These are phyloP conservation scores for Chlorella sp. DNA, from an alignment of 139 green algal species.

Conservation along the genomic window DNA sequence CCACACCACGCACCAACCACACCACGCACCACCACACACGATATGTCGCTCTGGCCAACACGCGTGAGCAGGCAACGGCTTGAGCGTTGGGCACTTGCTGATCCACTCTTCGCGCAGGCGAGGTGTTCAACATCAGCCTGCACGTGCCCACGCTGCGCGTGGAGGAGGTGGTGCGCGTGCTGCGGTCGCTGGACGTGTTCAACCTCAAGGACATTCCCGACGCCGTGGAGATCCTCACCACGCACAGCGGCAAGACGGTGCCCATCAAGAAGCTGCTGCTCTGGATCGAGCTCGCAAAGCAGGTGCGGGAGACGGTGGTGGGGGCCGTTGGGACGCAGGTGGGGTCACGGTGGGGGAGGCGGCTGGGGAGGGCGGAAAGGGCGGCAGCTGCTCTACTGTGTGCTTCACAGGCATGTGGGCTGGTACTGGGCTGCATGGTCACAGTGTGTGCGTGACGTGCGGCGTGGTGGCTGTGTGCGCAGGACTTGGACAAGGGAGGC, in stretches of 20 bases:
- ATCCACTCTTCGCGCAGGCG: too few relatives aligned
- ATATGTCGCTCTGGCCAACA: too few relatives aligned
- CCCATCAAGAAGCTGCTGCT: conserved; percentile 95
- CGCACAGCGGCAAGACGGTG: conserved; percentile 40
- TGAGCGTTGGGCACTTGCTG: too few relatives aligned
- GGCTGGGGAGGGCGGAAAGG: neutral
- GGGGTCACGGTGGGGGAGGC: neutral
- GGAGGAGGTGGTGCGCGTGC: conserved; percentile 66
- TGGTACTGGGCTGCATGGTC: neutral
- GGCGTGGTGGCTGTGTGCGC: neutral
- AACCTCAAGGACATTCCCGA: conserved; percentile 30
- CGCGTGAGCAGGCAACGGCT: too few relatives aligned
- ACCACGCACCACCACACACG: too few relatives aligned
- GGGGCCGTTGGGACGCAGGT: neutral
- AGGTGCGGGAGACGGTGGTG: conserved; percentile 21
- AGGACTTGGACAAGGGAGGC: conserved; percentile 14
- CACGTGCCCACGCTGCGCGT: conserved; percentile 73
- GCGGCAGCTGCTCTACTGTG: neutral
- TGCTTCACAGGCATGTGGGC: neutral
- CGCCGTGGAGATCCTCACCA: conserved; percentile 39
- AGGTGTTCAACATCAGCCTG: conserved; percentile 86
- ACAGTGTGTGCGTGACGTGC: neutral
- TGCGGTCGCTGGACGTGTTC: conserved; percentile 64
- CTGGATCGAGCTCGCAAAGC: conserved; percentile 90
- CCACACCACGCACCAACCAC: too few relatives aligned